phyloP scores from a whole-genome alignment of 306 rosid genomes.

The Castanopsis chinensis region DNA sequence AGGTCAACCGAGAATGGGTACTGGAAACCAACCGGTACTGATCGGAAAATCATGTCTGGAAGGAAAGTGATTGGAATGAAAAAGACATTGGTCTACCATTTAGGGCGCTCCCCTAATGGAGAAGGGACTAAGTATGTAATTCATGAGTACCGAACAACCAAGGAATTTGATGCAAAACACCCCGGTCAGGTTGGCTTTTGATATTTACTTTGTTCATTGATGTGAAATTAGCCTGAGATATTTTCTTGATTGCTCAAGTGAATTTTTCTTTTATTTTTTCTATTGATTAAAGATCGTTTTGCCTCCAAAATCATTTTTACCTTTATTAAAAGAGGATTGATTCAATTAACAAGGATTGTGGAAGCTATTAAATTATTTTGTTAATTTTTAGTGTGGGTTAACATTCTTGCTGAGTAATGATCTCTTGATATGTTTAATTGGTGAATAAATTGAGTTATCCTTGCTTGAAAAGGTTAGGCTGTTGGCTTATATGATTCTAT shows the following conservation, averaged over 20 bases:
- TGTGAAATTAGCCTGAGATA: background rate
- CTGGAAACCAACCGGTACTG: constrained; percentile 95
- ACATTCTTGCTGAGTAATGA: background rate
- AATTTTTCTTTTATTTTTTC: background rate
- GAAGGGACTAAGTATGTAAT: constrained; percentile 82
- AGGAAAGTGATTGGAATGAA: constrained; percentile 74
- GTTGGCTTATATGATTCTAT: background rate
- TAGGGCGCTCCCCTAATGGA: constrained; percentile 88
- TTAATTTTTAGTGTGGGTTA: background rate
- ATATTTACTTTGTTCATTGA: background rate
- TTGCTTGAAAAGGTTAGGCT: background rate
- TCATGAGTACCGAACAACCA: constrained; percentile 80
- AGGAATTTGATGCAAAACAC: constrained; percentile 88
- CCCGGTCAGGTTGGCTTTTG: constrained; percentile 72
- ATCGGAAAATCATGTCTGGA: constrained; percentile 71
- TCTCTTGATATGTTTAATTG: background rate
- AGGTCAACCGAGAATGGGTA: constrained; percentile 78
- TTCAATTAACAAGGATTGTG: background rate
- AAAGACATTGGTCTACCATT: constrained; percentile 83
- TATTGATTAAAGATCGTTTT: background rate
- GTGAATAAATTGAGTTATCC: background rate
- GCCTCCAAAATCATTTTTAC: background rate
- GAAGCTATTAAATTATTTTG: background rate
- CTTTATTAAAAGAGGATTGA: background rate
- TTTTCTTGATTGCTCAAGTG: background rate